These are phyloP conservation scores for Cenchrus fungigraminus DNA, from an alignment of 176 grass and related monocot species.

Conservation along the genomic window DNA sequence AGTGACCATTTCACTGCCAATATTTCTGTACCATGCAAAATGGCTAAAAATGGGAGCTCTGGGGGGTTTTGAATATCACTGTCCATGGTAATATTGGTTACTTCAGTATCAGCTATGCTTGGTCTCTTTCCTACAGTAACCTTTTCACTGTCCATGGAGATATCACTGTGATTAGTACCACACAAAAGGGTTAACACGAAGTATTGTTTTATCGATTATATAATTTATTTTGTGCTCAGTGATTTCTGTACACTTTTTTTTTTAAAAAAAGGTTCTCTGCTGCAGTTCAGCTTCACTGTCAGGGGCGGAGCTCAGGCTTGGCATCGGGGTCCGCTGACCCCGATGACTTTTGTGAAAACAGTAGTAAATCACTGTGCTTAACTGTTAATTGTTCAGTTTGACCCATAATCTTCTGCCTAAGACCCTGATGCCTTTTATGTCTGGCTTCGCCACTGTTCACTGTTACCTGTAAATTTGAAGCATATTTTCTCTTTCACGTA, in stretches of 20 bases:
- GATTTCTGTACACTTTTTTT: background rate
- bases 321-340: no score
- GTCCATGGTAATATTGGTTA: no score
- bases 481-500: conserved; percentile 6
- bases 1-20: background rate
- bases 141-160: no score
- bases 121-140: no score
- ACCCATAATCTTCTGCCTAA: no score
- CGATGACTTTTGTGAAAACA: no score
- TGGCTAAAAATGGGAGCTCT: background rate
- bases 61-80: no score
- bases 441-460: background rate
- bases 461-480: background rate
- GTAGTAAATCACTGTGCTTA: no score
- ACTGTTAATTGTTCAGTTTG: no score
- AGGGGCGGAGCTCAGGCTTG: no score
- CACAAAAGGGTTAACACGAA: background rate
- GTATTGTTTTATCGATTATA: no score
- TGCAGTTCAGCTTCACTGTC: background rate
- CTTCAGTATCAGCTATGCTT: background rate
- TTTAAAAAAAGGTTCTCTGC: background rate
- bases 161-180: background rate
- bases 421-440: no score
- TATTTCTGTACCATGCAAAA: background rate
- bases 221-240: background rate